phyloP scores from a whole-genome alignment of 495 filamentous ascomycete genomes.

The Aspergillus olivimuriae region DNA sequence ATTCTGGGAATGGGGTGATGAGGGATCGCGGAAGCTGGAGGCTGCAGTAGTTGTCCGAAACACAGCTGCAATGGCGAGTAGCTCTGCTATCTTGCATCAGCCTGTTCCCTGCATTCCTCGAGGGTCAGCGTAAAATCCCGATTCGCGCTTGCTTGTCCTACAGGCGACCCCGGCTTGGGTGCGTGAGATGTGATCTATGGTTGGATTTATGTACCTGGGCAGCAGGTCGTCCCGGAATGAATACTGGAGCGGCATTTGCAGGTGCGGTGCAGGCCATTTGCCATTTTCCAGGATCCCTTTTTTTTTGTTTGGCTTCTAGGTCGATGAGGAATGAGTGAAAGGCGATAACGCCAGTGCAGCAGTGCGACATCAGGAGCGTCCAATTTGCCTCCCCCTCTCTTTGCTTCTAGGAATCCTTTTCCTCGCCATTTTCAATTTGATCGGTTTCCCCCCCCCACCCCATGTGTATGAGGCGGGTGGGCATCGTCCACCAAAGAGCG shows the following conservation, averaged over 20 bases:
- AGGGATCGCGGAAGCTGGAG: constrained; percentile 15
- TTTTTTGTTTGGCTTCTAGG: too few relatives aligned
- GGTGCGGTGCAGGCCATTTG: too few relatives aligned
- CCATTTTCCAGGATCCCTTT: too few relatives aligned
- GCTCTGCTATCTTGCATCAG: constrained; percentile 23
- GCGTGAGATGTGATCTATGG: not conserved
- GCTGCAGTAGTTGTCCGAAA: constrained; percentile 17
- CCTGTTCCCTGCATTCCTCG: constrained; percentile 15
- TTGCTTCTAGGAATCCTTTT: not conserved
- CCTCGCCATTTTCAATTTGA: too few relatives aligned
- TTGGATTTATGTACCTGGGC: constrained; percentile 4
- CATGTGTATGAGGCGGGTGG: not conserved
- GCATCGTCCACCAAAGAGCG: not conserved
- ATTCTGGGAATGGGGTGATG: constrained; percentile 5
- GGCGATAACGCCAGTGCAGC: not conserved
- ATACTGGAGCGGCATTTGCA: constrained; percentile 2
- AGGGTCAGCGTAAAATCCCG: constrained; percentile 7
- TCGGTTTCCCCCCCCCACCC: not conserved
- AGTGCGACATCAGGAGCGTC: not conserved
- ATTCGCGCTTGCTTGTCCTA: constrained; percentile 12
- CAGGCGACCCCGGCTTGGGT: too few relatives aligned
- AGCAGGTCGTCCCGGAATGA: constrained; percentile 1
- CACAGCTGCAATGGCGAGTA: constrained; percentile 15
- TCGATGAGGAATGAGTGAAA: too few relatives aligned
- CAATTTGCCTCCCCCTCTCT: not conserved